A percentile compares a stretch with the other conserved stretches of the same genome.
Conservation (phyloP, 1,284 basidiomycete genomes). For the Exobasidium cylindrosporum region DNA sequence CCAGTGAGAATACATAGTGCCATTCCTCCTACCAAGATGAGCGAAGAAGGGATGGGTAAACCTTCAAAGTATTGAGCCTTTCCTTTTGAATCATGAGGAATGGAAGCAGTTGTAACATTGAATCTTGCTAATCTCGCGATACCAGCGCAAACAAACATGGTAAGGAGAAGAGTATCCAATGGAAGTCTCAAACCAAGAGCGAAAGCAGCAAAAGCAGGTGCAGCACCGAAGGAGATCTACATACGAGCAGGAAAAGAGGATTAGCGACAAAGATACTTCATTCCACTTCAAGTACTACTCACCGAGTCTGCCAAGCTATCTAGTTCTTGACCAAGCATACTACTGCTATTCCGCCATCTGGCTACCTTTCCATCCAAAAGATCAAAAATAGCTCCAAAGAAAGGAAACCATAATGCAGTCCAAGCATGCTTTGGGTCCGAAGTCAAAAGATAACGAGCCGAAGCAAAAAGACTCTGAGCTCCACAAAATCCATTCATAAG, state of each 20-base stretch:
- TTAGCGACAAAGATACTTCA: too few relatives aligned
- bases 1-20: slow-evolving; percentile 79
- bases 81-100: slow-evolving; percentile 82
- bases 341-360: slow-evolving; percentile 88
- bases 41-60: slow-evolving; percentile 88
- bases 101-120: slow-evolving; percentile 93
- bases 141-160: slow-evolving; percentile 90
- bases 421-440: slow-evolving; percentile 64
- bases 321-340: slow-evolving; percentile 96
- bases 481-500: slow-evolving; percentile 99
- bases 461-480: slow-evolving; percentile 89
- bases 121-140: slow-evolving; percentile 93
- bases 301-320: slow-evolving; percentile 95
- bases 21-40: slow-evolving; percentile 75
- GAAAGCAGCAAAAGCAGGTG: slow-evolving; percentile 88
- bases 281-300: slow-evolving; percentile 61
- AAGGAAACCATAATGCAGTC: slow-evolving; percentile 78
- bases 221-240: slow-evolving; percentile 97
- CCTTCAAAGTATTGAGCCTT: slow-evolving; percentile 96
- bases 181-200: slow-evolving; percentile 83
- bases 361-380: slow-evolving; percentile 97
- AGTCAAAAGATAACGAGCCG: slow-evolving; percentile 79
- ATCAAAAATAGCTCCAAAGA: slow-evolving; percentile 97
- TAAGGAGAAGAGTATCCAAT: slow-evolving; percentile 80
- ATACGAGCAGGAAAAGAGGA: too few relatives aligned